These are phyloP conservation scores for Gamarada debralockiae DNA, from an alignment of 495 filamentous ascomycete genomes.

Conservation along the genomic window DNA sequence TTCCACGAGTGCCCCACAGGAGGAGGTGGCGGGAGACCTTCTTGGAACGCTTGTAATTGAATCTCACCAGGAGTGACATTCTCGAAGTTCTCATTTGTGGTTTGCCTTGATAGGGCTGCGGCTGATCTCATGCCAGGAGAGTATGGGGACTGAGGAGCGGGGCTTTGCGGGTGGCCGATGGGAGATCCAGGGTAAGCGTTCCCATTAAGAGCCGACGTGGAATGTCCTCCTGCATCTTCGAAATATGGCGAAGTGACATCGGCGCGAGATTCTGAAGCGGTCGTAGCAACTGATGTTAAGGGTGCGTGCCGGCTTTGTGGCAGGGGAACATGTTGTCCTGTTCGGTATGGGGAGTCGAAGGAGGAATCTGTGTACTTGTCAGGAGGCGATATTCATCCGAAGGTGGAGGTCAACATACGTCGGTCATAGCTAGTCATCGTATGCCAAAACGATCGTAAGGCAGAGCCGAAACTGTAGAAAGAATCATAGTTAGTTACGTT, in stretches of 20 bases:
- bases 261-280: constrained; percentile 70
- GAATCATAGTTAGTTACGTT: constrained; percentile 11
- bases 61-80: constrained; percentile 75
- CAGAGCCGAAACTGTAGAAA: constrained; percentile 20
- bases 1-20: constrained; percentile 87
- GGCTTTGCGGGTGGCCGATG: constrained; percentile 58
- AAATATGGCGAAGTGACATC: constrained; percentile 71
- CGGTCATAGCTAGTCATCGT: constrained; percentile 76
- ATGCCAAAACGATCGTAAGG: constrained; percentile 86
- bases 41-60: constrained; percentile 92
- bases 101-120: constrained; percentile 54
- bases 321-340: constrained; percentile 75
- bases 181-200: constrained; percentile 40
- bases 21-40: constrained; percentile 85
- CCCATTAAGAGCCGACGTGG: constrained; percentile 46
- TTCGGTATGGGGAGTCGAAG: constrained; percentile 83
- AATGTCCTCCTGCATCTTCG: constrained; percentile 58
- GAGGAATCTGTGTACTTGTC: constrained; percentile 58
- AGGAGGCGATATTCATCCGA: constrained; percentile 45
- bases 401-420: constrained; percentile 40
- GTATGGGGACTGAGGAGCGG: constrained; percentile 67
- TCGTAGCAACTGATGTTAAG: constrained; percentile 74
- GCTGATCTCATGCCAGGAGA: constrained; percentile 85
- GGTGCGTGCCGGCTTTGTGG: constrained; percentile 64
- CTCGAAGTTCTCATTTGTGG: constrained; percentile 59